Percentiles rank a stretch among this genome's conserved stretches.
Conservation (phyloP, 257 asterid species). For the Gardenia jasminoides region DNA sequence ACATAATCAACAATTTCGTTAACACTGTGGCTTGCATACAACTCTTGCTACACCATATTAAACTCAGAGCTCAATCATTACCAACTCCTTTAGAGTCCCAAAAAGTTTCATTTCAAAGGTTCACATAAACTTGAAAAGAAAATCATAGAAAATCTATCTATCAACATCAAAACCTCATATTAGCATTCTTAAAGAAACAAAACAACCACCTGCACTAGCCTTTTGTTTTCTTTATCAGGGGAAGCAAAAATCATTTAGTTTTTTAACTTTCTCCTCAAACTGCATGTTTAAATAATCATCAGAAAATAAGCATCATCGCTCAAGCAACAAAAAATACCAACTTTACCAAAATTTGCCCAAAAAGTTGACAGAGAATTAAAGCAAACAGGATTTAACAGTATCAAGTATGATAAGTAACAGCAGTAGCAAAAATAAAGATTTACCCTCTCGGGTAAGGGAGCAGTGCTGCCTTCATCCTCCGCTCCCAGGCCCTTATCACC, state of each 20-base stretch:
- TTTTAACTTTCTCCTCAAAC: background rate
- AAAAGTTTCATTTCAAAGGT: background rate
- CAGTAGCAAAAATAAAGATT: background rate
- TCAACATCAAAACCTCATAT: background rate
- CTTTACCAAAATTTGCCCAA: background rate
- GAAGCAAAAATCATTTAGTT: too few relatives aligned
- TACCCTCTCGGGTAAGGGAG: constrained; percentile 90
- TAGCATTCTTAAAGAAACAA: background rate
- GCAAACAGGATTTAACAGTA: background rate
- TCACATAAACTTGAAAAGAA: background rate
- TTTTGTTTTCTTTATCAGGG: too few relatives aligned
- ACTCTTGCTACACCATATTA: background rate
- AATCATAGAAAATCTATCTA: background rate
- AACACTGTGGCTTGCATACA: background rate
- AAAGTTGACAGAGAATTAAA: background rate
- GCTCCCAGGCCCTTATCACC: constrained; percentile 63
- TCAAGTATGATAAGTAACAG: background rate
- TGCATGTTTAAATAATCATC: too few relatives aligned
- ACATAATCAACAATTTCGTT: background rate
- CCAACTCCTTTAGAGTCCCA: background rate
- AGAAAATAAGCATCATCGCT: background rate
- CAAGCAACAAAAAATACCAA: constrained; percentile 5
- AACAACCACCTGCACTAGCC: background rate
- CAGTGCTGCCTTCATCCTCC: constrained; percentile 70
- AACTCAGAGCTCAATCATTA: background rate